Conservation (phyloP, 2,329 filamentous ascomycete genomes). For the Aspergillus intermedius region DNA sequence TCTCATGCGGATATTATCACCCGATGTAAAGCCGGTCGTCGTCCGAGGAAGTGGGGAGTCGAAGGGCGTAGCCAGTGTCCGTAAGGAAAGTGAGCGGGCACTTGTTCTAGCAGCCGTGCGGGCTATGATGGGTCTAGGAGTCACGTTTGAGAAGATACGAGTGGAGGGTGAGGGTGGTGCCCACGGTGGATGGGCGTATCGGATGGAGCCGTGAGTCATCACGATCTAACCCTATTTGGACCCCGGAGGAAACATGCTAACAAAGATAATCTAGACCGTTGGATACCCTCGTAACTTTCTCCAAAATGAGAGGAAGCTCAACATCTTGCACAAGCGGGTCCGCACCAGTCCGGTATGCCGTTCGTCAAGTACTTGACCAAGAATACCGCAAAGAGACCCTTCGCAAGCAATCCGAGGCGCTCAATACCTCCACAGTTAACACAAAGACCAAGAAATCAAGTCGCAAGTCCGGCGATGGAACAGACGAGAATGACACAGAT, state of each 20-base stretch:
- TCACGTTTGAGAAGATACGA: conserved; percentile 72
- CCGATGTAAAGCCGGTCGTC: conserved; percentile 84
- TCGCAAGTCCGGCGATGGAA: conserved; percentile 19
- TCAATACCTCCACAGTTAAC: conserved; percentile 21
- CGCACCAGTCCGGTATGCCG: conserved; percentile 78
- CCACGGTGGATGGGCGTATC: conserved; percentile 70
- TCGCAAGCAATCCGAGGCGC: conserved; percentile 58
- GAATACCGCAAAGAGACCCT: conserved; percentile 71
- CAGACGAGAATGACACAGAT: conserved; percentile 21
- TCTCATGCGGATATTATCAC: conserved; percentile 73
- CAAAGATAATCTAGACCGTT: conserved; percentile 46
- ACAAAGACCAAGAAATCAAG: conserved; percentile 16
- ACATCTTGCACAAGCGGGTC: conserved; percentile 49
- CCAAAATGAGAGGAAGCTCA: conserved; percentile 31
- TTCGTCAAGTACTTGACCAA: conserved; percentile 87
- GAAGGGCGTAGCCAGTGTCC: conserved; percentile 70
- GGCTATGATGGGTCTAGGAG: conserved; percentile 74
- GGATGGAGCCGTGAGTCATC: conserved; percentile 77
- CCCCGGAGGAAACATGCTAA: conserved; percentile 5
- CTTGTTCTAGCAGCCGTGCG: conserved; percentile 75
- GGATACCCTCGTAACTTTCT: conserved; percentile 69
- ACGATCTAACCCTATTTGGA: not conserved
- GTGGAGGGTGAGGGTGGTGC: conserved; percentile 62
- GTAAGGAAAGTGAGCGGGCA: conserved; percentile 74
- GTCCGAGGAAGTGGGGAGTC: conserved; percentile 63